phyloP scores from a whole-genome alignment of 2,329 filamentous ascomycete species.

The Coniochaeta prunicola region DNA sequence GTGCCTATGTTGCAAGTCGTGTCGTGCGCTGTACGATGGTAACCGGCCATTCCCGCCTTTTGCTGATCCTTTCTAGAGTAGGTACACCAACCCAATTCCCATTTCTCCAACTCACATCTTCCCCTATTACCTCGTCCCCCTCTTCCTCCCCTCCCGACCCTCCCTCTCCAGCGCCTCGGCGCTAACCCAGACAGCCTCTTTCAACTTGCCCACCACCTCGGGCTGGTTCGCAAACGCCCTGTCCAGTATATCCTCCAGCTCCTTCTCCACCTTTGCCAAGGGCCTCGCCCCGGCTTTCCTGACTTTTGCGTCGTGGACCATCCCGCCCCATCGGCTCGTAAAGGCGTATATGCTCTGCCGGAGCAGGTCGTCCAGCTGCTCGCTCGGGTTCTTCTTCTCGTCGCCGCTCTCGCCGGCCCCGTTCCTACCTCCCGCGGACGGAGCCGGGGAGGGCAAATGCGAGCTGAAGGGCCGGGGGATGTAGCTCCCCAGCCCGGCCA shows the following conservation, averaged over 20 bases:
- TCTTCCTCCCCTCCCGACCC: background rate
- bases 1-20: background rate
- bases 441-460: conserved; percentile 11
- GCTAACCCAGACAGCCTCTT: conserved; percentile 53
- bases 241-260: conserved; percentile 49
- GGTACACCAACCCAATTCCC: no score
- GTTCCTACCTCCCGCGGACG: conserved; percentile 9
- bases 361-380: conserved; percentile 56
- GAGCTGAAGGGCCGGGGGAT: conserved; percentile 36
- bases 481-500: conserved; percentile 42
- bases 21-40: no score
- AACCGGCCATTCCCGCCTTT: background rate
- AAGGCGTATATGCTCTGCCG: conserved; percentile 57
- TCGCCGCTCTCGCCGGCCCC: conserved; percentile 10
- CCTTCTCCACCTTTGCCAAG: conserved; percentile 44
- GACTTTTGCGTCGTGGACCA: conserved; percentile 40
- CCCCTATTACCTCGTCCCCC: background rate
- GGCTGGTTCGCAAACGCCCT: conserved; percentile 52
- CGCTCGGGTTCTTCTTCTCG: conserved; percentile 47
- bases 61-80: background rate
- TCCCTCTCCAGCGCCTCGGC: conserved; percentile 16
- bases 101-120: background rate
- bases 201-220: conserved; percentile 51
- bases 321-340: conserved; percentile 50
- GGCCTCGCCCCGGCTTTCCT: conserved; percentile 41